Conservation (phyloP, 176 grass and related monocot genomes). For the Coix lacrymajobi region DNA sequence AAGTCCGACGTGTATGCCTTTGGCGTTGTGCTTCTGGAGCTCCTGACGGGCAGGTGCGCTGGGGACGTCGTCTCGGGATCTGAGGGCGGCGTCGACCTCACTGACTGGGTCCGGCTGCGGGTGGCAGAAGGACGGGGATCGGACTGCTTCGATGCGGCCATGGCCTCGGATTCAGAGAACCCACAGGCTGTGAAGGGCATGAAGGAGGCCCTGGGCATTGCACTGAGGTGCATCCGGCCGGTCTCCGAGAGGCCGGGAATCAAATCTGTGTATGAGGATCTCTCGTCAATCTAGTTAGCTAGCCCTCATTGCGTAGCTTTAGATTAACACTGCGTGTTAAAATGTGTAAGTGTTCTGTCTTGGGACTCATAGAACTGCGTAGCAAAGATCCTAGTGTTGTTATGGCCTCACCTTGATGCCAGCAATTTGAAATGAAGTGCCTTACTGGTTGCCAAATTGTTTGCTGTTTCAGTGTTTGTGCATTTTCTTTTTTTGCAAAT, state of each 20-base stretch:
- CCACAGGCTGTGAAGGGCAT: constrained; percentile 58
- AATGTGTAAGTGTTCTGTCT: not conserved
- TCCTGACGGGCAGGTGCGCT: constrained; percentile 65
- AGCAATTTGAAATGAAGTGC: constrained; percentile 31
- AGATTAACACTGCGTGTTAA: constrained; percentile 38
- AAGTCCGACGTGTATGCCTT: constrained; percentile 90
- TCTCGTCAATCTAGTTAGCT: constrained; percentile 78
- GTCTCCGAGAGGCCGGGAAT: constrained; percentile 87
- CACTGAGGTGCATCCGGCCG: constrained; percentile 80
- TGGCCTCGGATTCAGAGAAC: constrained; percentile 63
- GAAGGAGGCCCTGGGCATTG: constrained; percentile 87
- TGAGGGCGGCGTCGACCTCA: constrained; percentile 64
- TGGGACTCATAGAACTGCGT: not conserved
- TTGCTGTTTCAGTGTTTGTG: not conserved
- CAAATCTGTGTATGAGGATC: constrained; percentile 95
- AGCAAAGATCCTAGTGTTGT: constrained; percentile 35
- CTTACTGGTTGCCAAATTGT: constrained; percentile 5
- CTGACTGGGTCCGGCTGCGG: constrained; percentile 67
- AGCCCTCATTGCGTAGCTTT: constrained; percentile 21
- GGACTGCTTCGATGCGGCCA: constrained; percentile 61
- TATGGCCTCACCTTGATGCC: constrained; percentile 67
- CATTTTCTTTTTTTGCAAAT: not conserved
- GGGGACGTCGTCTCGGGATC: constrained; percentile 59
- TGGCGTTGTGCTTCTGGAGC: constrained; percentile 78
- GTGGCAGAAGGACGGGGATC: constrained; percentile 74